Conservation (phyloP, 1,139 yeast species). For the Saccharomycopsis hybrid region DNA sequence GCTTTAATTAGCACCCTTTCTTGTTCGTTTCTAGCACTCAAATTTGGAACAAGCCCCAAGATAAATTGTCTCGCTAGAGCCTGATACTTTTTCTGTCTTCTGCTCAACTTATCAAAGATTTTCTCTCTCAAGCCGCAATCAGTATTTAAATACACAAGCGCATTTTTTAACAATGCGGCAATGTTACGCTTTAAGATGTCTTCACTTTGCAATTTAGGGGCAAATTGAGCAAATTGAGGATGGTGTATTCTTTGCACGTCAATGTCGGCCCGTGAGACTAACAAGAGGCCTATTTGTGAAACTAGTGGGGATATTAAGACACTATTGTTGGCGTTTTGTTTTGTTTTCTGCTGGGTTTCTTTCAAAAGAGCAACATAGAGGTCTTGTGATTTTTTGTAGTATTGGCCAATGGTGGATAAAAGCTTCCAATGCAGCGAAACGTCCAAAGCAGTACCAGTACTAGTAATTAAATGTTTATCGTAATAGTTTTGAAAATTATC, state of each 20-base stretch:
- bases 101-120: slow-evolving; percentile 34
- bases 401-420: slow-evolving; percentile 31
- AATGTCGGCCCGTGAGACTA: slow-evolving; percentile 43
- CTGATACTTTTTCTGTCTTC: slow-evolving; percentile 30
- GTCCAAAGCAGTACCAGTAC: slow-evolving; percentile 7
- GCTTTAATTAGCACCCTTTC: slow-evolving; percentile 23
- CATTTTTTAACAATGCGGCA: slow-evolving; percentile 41
- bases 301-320: slow-evolving; percentile 36
- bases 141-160: slow-evolving; percentile 37
- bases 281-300: slow-evolving; percentile 36
- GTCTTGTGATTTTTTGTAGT: slow-evolving; percentile 39
- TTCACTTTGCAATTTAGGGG: slow-evolving; percentile 30
- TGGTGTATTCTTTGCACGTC: slow-evolving; percentile 35
- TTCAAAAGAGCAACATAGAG: slow-evolving; percentile 25
- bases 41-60: slow-evolving; percentile 24
- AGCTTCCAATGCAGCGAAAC: slow-evolving; percentile 33
- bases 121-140: slow-evolving; percentile 46
- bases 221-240: neutral
- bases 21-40: slow-evolving; percentile 16
- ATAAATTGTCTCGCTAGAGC: slow-evolving; percentile 25
- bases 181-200: too few relatives aligned
- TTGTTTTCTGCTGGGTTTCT: slow-evolving; percentile 21
- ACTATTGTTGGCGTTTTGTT: slow-evolving; percentile 25
- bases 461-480: slow-evolving; percentile 29
- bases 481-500: slow-evolving; percentile 37